Evolutionary conservation across 441 rosid genomes (phyloP).

Genomic region (Brassica balearica): DNA sequence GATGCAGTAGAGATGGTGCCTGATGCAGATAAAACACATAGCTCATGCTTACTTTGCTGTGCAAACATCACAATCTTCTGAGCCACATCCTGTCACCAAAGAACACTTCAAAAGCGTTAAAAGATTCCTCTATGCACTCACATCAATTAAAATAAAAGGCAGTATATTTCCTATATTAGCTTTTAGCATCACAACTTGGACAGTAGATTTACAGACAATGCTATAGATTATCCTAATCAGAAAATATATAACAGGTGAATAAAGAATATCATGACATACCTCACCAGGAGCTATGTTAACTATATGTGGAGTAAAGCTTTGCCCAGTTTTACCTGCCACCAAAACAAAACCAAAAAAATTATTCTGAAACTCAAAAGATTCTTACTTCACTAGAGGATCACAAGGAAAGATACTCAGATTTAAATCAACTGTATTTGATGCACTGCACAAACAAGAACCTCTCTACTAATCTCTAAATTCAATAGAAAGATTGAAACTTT

Average conservation of each 20-base stretch:
- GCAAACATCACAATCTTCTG: slow-evolving; percentile 75
- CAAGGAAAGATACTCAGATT: not conserved
- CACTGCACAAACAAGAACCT: not conserved
- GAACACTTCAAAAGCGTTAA: too few species aligned
- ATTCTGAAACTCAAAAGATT: slow-evolving; percentile 9
- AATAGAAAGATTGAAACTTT: slow-evolving; percentile 25
- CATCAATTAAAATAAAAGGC: too few species aligned
- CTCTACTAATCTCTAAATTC: not conserved
- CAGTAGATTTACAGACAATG: too few species aligned
- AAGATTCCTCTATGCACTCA: too few species aligned
- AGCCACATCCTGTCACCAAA: slow-evolving; percentile 66
- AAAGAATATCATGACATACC: slow-evolving; percentile 51
- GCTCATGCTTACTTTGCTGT: slow-evolving; percentile 82
- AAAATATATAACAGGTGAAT: too few species aligned
- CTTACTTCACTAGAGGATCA: not conserved
- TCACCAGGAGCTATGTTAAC: slow-evolving; percentile 84
- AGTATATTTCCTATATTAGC: too few species aligned
- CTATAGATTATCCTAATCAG: too few species aligned
- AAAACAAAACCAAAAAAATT: not conserved
- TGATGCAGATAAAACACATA: slow-evolving; percentile 89
- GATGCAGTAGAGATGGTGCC: slow-evolving; percentile 82
- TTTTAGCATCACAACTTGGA: too few species aligned
- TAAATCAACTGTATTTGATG: too few species aligned
- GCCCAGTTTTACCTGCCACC: slow-evolving; percentile 74
- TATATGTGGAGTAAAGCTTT: slow-evolving; percentile 86